Conservation (phyloP, 495 filamentous ascomycete genomes). For the Halenospora varia region DNA sequence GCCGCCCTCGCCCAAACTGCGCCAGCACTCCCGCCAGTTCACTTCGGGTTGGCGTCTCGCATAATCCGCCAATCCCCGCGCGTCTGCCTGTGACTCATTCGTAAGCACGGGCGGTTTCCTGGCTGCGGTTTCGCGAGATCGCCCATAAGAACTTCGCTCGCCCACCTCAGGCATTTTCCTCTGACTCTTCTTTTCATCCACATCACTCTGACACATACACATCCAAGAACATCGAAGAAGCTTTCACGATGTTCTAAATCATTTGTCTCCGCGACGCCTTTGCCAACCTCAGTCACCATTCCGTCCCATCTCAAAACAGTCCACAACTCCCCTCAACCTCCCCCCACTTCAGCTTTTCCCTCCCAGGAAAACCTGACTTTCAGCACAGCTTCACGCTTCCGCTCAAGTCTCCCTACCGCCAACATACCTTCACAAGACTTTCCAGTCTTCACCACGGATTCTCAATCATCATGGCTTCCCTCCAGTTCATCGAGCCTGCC, state of each 20-base stretch:
- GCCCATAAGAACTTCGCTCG: background rate
- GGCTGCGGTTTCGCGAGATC: background rate
- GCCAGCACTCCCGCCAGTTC: no score
- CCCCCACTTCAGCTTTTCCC: constrained; percentile 48
- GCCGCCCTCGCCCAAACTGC: no score
- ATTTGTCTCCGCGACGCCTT: constrained; percentile 24
- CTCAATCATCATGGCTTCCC: constrained; percentile 56
- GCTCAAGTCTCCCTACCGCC: constrained; percentile 42
- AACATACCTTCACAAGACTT: constrained; percentile 49
- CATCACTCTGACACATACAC: constrained; percentile 18
- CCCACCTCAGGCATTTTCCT: background rate
- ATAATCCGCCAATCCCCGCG: no score
- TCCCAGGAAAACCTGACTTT: constrained; percentile 52
- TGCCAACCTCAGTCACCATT: constrained; percentile 39
- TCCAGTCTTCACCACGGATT: constrained; percentile 57
- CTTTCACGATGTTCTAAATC: constrained; percentile 36
- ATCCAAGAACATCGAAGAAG: constrained; percentile 16
- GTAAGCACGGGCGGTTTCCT: no score
- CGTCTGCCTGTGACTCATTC: no score
- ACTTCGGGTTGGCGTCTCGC: no score
- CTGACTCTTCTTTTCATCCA: constrained; percentile 17
- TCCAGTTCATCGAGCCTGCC: constrained; percentile 56
- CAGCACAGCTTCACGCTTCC: constrained; percentile 42
- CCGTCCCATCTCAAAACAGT: constrained; percentile 31
- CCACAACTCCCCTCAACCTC: constrained; percentile 52